Percentiles rank a stretch among this genome's conserved stretches.
Evolutionary conservation across 2,329 filamentous ascomycete species (phyloP).

Genomic region (Claviceps sp.): DNA sequence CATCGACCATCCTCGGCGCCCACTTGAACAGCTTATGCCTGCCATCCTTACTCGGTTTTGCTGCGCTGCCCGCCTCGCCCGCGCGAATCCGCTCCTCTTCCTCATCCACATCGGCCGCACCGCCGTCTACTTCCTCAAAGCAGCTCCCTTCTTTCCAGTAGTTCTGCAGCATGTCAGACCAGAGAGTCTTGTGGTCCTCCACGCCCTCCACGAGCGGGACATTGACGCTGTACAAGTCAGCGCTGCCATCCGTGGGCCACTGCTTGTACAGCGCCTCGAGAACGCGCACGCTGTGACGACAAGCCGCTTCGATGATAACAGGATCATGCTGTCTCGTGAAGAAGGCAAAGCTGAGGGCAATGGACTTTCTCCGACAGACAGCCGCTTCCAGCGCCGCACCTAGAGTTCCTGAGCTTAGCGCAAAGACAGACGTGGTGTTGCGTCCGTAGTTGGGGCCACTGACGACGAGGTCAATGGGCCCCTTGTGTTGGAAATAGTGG

Average conservation of each 20-base stretch:
- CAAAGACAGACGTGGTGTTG: constrained; percentile 70
- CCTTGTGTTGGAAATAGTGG: constrained; percentile 62
- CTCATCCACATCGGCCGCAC: constrained; percentile 48
- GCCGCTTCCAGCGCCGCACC: constrained; percentile 68
- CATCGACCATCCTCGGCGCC: constrained; percentile 76
- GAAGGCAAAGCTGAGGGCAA: constrained; percentile 86
- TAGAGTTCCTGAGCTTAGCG: constrained; percentile 62
- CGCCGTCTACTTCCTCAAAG: constrained; percentile 66
- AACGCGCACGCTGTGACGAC: constrained; percentile 57
- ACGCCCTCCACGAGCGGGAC: constrained; percentile 73
- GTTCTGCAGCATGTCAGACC: constrained; percentile 80
- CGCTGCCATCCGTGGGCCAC: constrained; percentile 52
- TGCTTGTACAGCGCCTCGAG: constrained; percentile 67
- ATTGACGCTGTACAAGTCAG: constrained; percentile 85
- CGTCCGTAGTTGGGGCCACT: constrained; percentile 74
- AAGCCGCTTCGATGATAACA: constrained; percentile 64
- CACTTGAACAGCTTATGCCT: constrained; percentile 88
- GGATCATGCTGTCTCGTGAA: constrained; percentile 76
- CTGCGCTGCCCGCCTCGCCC: constrained; percentile 26
- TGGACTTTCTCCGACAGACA: constrained; percentile 52
- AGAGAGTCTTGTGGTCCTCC: constrained; percentile 59
- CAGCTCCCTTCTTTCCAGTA: constrained; percentile 76
- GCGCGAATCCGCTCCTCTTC: constrained; percentile 65
- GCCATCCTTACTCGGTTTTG: constrained; percentile 29
- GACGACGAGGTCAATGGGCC: constrained; percentile 62